Conservation (phyloP, 2,329 filamentous ascomycete species). For the Fusarium sp. region DNA sequence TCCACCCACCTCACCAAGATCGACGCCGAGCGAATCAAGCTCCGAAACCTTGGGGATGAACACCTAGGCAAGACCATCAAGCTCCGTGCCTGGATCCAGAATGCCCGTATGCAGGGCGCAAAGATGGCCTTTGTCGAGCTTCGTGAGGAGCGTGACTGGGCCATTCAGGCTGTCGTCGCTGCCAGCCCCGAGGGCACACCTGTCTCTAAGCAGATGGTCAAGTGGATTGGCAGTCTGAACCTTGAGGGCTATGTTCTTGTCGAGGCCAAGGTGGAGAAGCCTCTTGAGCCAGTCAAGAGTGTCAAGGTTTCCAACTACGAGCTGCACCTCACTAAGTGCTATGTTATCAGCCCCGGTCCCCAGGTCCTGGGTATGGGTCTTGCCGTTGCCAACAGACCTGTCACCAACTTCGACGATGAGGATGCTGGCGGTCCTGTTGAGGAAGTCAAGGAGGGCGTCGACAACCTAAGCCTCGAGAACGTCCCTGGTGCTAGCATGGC, state of each 20-base stretch:
- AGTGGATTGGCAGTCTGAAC: conserved; percentile 79
- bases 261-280: conserved; percentile 81
- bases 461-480: conserved; percentile 52
- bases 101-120: conserved; percentile 84
- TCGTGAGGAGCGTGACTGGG: conserved; percentile 75
- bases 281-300: conserved; percentile 87
- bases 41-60: conserved; percentile 69
- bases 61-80: conserved; percentile 74
- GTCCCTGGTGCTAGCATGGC: conserved; percentile 79
- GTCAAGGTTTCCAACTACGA: conserved; percentile 81
- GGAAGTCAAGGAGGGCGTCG: conserved; percentile 55
- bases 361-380: conserved; percentile 65
- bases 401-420: conserved; percentile 67
- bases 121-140: conserved; percentile 93
- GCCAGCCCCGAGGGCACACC: conserved; percentile 69
- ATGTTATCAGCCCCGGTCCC: conserved; percentile 72
- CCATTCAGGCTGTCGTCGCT: conserved; percentile 80
- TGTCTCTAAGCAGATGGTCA: conserved; percentile 89
- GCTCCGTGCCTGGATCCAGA: conserved; percentile 83
- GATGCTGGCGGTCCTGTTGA: conserved; percentile 53
- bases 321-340: conserved; percentile 87
- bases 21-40: conserved; percentile 63
- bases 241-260: conserved; percentile 84
- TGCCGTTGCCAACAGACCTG: conserved; percentile 61
- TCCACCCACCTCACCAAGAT: conserved; percentile 66